These are phyloP conservation scores for Cercospora nicotianae DNA, from an alignment of 2,329 filamentous ascomycete species.

Conservation along the genomic window DNA sequence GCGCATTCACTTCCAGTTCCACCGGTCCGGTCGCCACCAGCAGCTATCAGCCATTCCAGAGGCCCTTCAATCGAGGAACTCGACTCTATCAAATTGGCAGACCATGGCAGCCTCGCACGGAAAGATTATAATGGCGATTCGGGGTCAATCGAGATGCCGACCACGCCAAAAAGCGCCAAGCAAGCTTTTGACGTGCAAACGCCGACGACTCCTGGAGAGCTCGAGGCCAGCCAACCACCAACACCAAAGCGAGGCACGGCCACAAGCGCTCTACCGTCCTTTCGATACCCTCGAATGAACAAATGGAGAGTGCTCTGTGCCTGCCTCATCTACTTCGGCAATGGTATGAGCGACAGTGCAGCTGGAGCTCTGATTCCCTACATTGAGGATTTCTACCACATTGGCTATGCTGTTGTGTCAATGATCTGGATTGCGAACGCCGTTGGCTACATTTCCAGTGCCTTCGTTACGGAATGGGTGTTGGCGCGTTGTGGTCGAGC, in stretches of 20 bases:
- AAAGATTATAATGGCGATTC: neutral
- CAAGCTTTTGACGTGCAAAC: constrained; percentile 30
- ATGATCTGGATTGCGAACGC: constrained; percentile 62
- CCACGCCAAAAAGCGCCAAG: neutral
- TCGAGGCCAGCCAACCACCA: constrained; percentile 58
- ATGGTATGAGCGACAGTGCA: constrained; percentile 68
- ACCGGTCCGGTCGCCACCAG: neutral
- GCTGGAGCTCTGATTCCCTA: constrained; percentile 79
- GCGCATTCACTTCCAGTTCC: neutral
- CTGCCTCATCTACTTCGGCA: constrained; percentile 66
- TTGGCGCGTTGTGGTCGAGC: constrained; percentile 65
- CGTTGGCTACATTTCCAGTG: constrained; percentile 69
- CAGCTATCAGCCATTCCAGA: constrained; percentile 12
- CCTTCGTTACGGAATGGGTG: constrained; percentile 66
- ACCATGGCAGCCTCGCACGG: constrained; percentile 22
- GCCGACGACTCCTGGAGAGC: constrained; percentile 41
- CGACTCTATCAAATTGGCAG: constrained; percentile 31
- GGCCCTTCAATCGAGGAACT: constrained; percentile 31
- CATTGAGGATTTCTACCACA: constrained; percentile 72
- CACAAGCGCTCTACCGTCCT: constrained; percentile 55
- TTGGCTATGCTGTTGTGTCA: constrained; percentile 76
- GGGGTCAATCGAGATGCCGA: constrained; percentile 3
- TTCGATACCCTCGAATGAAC: constrained; percentile 63
- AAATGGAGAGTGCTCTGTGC: constrained; percentile 65
- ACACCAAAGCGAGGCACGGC: constrained; percentile 47